Conservation (phyloP, 176 grass and related monocot species). For the Chrysopogon serrulatus region DNA sequence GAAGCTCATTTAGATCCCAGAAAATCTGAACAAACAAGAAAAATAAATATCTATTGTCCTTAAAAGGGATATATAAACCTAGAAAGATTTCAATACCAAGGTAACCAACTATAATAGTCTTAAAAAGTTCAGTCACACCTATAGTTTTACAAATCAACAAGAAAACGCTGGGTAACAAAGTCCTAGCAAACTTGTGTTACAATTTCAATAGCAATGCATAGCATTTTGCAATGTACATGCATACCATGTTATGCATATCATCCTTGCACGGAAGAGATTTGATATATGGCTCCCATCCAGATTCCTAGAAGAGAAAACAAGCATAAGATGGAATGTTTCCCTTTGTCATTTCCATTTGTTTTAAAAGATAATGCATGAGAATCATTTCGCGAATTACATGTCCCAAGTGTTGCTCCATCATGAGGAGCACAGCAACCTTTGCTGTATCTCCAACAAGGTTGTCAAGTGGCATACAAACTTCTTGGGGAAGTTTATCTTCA, state of each 20-base stretch:
- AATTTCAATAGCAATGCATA: background rate
- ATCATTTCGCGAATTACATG: slow-evolving; percentile 9
- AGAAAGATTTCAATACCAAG: background rate
- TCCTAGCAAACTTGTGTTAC: background rate
- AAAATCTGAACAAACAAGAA: slow-evolving; percentile 33
- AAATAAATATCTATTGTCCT: background rate
- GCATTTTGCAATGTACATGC: background rate
- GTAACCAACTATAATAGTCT: background rate
- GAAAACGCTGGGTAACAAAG: background rate
- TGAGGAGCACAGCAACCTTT: slow-evolving; percentile 39
- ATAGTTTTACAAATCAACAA: background rate
- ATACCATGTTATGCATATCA: slow-evolving; percentile 70
- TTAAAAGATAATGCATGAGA: background rate
- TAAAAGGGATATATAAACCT: background rate
- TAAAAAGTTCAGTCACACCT: background rate
- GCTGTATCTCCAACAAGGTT: slow-evolving; percentile 14
- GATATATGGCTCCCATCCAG: slow-evolving; percentile 45
- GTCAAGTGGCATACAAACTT: slow-evolving; percentile 18
- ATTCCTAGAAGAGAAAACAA: slow-evolving; percentile 25
- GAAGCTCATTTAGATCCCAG: slow-evolving; percentile 48
- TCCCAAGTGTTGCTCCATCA: slow-evolving; percentile 45
- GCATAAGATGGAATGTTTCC: background rate
- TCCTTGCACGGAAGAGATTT: slow-evolving; percentile 36
- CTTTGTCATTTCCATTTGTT: background rate
- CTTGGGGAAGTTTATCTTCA: slow-evolving; percentile 28